These are phyloP conservation scores for Inga oerstediana DNA, from an alignment of 306 rosid species.

Conservation along the genomic window DNA sequence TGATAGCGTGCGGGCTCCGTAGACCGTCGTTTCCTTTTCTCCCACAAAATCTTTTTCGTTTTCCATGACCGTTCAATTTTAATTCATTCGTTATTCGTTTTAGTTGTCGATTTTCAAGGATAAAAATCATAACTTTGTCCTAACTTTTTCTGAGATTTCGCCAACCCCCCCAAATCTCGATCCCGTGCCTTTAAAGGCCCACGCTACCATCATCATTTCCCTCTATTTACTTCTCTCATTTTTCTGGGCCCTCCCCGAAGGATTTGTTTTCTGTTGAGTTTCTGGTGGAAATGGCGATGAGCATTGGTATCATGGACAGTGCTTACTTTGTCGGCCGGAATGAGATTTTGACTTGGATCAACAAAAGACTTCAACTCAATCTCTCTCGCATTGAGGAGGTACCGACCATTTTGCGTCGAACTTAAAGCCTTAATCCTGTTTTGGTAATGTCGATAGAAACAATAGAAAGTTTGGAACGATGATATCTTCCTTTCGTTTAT, in stretches of 20 bases:
- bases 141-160: constrained; percentile 27
- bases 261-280: not conserved
- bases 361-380: constrained; percentile 79
- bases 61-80: constrained; percentile 26
- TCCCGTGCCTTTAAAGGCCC: constrained; percentile 7
- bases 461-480: not conserved
- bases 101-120: not conserved
- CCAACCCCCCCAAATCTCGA: not conserved
- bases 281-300: constrained; percentile 66
- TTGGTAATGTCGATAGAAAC: not conserved
- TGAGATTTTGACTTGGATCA: constrained; percentile 93
- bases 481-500: not conserved
- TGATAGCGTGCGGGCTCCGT: not conserved
- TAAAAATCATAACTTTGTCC: constrained; percentile 3
- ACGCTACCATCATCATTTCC: not conserved
- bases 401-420: constrained; percentile 17
- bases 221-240: not conserved
- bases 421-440: not conserved
- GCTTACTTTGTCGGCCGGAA: constrained; percentile 96
- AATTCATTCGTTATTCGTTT: not conserved
- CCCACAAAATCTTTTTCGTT: not conserved
- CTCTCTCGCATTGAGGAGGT: constrained; percentile 96
- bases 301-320: constrained; percentile 92
- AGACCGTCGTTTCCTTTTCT: constrained; percentile 3
- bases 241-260: constrained; percentile 12